These are phyloP conservation scores for Colletotrichum falcatum DNA, from an alignment of 2,329 filamentous ascomycete species.

Conservation along the genomic window DNA sequence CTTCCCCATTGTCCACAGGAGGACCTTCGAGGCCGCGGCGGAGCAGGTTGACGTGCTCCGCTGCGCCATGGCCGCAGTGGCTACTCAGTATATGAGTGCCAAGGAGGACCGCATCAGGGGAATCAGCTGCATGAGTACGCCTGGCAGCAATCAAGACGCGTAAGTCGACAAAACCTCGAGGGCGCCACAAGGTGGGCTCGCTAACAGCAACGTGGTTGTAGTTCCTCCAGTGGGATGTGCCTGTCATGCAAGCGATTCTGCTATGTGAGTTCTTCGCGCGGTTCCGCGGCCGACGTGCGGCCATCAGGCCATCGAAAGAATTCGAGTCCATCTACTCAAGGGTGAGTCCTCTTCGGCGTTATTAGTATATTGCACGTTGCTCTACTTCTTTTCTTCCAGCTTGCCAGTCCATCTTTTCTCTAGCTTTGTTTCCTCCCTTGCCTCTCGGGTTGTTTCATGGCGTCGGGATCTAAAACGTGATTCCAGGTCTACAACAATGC, in stretches of 20 bases:
- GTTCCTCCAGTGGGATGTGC: slow-evolving; percentile 62
- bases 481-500: slow-evolving; percentile 55
- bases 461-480: slow-evolving; percentile 47
- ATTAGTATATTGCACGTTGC: slow-evolving; percentile 45
- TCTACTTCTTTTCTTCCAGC: slow-evolving; percentile 48
- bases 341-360: slow-evolving; percentile 54
- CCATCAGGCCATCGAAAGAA: slow-evolving; percentile 59
- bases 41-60: slow-evolving; percentile 58
- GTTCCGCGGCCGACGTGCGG: slow-evolving; percentile 64
- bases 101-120: slow-evolving; percentile 62
- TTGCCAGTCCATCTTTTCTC: slow-evolving; percentile 1
- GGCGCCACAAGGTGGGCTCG: background rate
- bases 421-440: slow-evolving; percentile 45
- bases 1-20: slow-evolving; percentile 64
- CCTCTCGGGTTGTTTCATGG: slow-evolving; percentile 40
- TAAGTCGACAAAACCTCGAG: slow-evolving; percentile 50
- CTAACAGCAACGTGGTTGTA: slow-evolving; percentile 44
- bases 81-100: slow-evolving; percentile 62
- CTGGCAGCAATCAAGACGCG: slow-evolving; percentile 61
- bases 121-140: slow-evolving; percentile 64
- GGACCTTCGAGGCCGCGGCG: slow-evolving; percentile 55
- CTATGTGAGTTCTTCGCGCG: slow-evolving; percentile 67
- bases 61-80: slow-evolving; percentile 69
- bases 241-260: slow-evolving; percentile 65
- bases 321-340: slow-evolving; percentile 66